Evolutionary conservation across 805 yeast species (phyloP).

Genomic region (Henningerozyma blattae): DNA sequence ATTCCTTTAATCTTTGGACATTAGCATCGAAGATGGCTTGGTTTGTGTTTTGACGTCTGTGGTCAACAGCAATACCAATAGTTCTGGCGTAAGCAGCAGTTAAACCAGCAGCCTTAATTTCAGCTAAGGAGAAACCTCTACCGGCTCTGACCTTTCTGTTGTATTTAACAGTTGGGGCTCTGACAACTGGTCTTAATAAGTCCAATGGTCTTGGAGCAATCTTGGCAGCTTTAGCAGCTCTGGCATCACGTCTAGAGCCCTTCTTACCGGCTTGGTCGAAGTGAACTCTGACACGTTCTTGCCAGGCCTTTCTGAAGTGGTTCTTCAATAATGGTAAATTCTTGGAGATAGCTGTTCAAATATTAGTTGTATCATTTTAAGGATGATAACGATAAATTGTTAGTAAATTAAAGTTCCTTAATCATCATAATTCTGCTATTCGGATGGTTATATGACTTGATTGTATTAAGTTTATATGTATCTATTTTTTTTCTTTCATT

Average conservation of each 20-base stretch:
- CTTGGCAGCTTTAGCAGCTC: slow-evolving; percentile 87
- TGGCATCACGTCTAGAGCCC: slow-evolving; percentile 90
- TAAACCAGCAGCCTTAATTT: slow-evolving; percentile 95
- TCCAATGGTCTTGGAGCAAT: slow-evolving; percentile 98
- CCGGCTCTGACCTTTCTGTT: slow-evolving; percentile 99
- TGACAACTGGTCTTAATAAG: slow-evolving; percentile 90
- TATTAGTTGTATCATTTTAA: not conserved
- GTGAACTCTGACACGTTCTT: slow-evolving; percentile 98
- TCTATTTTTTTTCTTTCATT: no score
- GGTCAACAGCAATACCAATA: slow-evolving; percentile 97
- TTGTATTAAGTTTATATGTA: no score
- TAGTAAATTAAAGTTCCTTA: slow-evolving; percentile 4
- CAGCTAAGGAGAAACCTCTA: slow-evolving; percentile 97
- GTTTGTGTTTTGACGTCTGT: slow-evolving; percentile 98
- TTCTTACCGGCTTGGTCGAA: slow-evolving; percentile 99
- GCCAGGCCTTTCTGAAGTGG: slow-evolving; percentile 99
- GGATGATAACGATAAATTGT: slow-evolving; percentile 3
- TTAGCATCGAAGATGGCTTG: slow-evolving; percentile 89
- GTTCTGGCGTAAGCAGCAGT: slow-evolving; percentile 94
- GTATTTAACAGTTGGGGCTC: slow-evolving; percentile 98
- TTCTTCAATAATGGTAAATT: slow-evolving; percentile 97
- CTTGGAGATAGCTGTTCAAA: slow-evolving; percentile 81
- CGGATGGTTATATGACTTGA: no score
- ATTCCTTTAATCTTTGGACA: slow-evolving; percentile 93
- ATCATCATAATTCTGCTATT: not conserved